phyloP scores from a whole-genome alignment of 371 early-diverging fungal genomes.

The Smittium mucronatum region DNA sequence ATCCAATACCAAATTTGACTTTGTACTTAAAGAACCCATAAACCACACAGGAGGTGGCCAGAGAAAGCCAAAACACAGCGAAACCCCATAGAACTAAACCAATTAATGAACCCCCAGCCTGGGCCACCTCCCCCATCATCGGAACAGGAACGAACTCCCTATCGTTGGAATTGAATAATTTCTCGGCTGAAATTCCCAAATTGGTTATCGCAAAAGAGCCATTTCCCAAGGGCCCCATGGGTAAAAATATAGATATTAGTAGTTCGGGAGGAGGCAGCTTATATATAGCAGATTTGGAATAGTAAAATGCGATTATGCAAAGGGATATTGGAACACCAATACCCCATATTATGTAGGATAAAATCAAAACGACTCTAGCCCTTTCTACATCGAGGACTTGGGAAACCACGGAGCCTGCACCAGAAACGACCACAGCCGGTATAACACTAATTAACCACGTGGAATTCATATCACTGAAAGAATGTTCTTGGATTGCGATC shows the following conservation, averaged over 20 bases:
- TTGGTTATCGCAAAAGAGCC: slow-evolving; percentile 36
- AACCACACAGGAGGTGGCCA: slow-evolving; percentile 24
- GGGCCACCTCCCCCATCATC: slow-evolving; percentile 22
- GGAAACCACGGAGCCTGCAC: slow-evolving; percentile 35
- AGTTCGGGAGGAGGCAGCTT: slow-evolving; percentile 38
- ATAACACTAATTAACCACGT: slow-evolving; percentile 37
- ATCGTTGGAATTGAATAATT: slow-evolving; percentile 21
- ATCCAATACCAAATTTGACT: slow-evolving; percentile 38
- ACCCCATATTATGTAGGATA: slow-evolving; percentile 36
- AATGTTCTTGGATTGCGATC: slow-evolving; percentile 23
- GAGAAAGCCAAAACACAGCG: slow-evolving; percentile 34
- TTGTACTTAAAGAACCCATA: slow-evolving; percentile 19
- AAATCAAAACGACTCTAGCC: slow-evolving; percentile 26
- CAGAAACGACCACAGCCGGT: slow-evolving; percentile 35
- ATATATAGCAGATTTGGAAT: slow-evolving; percentile 29
- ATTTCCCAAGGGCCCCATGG: slow-evolving; percentile 38
- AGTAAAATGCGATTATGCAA: slow-evolving; percentile 33
- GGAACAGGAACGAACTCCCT: slow-evolving; percentile 21
- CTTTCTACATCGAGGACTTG: slow-evolving; percentile 16
- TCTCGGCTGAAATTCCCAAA: slow-evolving; percentile 26
- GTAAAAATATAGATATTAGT: slow-evolving; percentile 35
- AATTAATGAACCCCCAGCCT: slow-evolving; percentile 15
- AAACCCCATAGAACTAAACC: slow-evolving; percentile 38
- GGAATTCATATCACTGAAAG: slow-evolving; percentile 32
- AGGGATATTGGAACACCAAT: slow-evolving; percentile 33